These are phyloP conservation scores for Mycena crocata DNA, from an alignment of 768 basidiomycete genomes.

Conservation along the genomic window DNA sequence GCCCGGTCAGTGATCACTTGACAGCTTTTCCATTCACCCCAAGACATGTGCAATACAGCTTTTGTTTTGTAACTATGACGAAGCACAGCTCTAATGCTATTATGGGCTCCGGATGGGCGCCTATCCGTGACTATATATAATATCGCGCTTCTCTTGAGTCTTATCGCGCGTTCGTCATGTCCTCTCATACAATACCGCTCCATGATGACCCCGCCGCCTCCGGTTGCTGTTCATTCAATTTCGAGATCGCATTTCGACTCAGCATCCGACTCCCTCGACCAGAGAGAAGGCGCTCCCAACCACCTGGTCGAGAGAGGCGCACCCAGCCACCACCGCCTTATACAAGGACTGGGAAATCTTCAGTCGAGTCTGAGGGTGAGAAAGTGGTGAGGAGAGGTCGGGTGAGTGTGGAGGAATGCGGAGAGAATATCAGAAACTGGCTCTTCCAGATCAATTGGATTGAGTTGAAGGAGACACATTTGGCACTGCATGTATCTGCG, in stretches of 20 bases:
- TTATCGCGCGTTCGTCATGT: neutral
- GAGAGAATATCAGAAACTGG: conserved; percentile 1
- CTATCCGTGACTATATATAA: too few relatives aligned
- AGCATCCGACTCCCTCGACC: neutral
- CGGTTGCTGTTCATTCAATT: neutral
- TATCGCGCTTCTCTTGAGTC: too few relatives aligned
- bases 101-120: neutral
- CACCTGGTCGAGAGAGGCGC: too few relatives aligned
- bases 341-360: neutral
- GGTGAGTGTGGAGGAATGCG: conserved; percentile 5
- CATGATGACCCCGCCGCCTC: neutral
- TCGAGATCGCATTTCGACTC: neutral
- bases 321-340: conserved; percentile 5
- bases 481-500: conserved; percentile 3
- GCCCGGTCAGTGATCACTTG: neutral
- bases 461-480: conserved; percentile 2
- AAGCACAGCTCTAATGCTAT: neutral
- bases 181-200: neutral
- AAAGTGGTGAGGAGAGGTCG: neutral
- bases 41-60: too few relatives aligned
- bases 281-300: too few relatives aligned
- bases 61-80: neutral
- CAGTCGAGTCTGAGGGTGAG: neutral
- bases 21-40: too few relatives aligned
- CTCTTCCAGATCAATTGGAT: conserved; percentile 10